phyloP scores from a whole-genome alignment of 73 alveolate genomes.

The Paramecium biaurelia region DNA sequence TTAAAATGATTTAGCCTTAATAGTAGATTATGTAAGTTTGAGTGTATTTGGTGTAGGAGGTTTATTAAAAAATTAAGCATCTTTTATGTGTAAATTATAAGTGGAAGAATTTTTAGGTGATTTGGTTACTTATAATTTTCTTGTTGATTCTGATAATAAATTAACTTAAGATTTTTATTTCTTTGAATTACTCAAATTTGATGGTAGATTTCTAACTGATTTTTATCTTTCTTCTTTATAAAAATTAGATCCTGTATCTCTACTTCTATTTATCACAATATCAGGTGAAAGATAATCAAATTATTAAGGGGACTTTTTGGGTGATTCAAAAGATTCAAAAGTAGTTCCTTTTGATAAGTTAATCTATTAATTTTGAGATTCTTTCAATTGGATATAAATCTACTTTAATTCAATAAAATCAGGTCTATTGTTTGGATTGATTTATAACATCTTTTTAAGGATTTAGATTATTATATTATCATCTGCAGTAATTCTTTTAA shows the following conservation, averaged over 20 bases:
- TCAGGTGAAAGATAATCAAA: background rate
- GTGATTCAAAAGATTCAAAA: background rate
- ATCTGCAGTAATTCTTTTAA: constrained; percentile 17
- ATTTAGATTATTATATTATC: background rate
- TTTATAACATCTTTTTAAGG: background rate
- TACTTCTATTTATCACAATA: background rate
- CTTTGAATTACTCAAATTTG: background rate
- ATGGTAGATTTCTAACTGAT: background rate
- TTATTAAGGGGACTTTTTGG: background rate
- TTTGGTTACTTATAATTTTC: background rate
- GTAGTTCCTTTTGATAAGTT: background rate
- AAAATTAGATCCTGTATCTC: background rate
- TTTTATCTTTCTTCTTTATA: background rate
- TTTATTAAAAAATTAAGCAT: background rate
- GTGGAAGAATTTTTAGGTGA: background rate
- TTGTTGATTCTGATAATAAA: background rate
- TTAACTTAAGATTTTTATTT: background rate
- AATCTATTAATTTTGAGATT: background rate
- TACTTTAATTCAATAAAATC: background rate
- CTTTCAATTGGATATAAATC: background rate
- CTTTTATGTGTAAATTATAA: background rate
- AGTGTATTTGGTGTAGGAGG: background rate
- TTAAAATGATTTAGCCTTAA: background rate
- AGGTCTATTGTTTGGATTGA: background rate
- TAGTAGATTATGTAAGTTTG: background rate